phyloP scores from a whole-genome alignment of 495 filamentous ascomycete species.

The Talaromyces stipitatus region DNA sequence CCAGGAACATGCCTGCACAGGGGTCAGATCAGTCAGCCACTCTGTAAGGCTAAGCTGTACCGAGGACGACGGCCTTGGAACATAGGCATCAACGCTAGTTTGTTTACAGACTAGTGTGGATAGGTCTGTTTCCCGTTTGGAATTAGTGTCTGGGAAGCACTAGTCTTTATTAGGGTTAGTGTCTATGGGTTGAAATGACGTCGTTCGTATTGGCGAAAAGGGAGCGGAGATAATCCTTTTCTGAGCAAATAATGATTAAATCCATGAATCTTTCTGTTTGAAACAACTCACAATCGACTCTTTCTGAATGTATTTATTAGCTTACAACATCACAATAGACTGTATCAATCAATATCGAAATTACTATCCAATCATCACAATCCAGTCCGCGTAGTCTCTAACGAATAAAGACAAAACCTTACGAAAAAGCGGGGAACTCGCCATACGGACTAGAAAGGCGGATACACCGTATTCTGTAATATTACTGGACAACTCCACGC shows the following conservation, averaged over 20 bases:
- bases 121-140: too few species aligned
- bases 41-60: neutral
- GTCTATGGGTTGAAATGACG: neutral
- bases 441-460: neutral
- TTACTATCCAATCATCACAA: neutral
- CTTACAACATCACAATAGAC: neutral
- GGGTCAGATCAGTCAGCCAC: too few species aligned
- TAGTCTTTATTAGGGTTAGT: neutral
- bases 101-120: too few species aligned
- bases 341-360: neutral
- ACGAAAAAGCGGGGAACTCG: neutral
- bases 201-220: neutral
- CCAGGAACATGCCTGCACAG: neutral
- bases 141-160: neutral
- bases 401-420: neutral
- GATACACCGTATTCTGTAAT: neutral
- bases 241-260: neutral
- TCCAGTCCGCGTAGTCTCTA: neutral
- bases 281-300: neutral
- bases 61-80: neutral
- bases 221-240: neutral
- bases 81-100: too few species aligned
- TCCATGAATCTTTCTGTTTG: neutral
- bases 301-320: neutral
- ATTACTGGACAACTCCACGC: neutral